phyloP scores from a whole-genome alignment of 2,329 filamentous ascomycete genomes.

The Fusarium annulatum region DNA sequence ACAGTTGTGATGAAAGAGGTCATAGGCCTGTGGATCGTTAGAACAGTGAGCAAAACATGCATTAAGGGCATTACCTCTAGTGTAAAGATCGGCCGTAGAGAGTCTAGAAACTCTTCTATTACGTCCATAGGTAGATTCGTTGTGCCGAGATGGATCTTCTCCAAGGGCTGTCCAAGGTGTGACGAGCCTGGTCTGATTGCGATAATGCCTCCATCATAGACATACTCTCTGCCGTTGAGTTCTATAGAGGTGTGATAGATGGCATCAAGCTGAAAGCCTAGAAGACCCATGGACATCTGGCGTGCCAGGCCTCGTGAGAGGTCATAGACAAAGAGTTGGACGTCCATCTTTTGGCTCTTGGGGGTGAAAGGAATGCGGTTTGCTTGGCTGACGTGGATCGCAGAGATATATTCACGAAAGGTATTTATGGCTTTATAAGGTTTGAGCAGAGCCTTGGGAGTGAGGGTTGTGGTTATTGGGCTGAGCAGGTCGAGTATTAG shows the following conservation, averaged over 20 bases:
- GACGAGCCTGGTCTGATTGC: conserved; percentile 83
- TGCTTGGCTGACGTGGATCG: neutral
- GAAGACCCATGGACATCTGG: conserved; percentile 63
- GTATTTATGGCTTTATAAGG: neutral
- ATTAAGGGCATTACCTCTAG: conserved; percentile 66
- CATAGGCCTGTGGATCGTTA: conserved; percentile 72
- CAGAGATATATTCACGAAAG: neutral
- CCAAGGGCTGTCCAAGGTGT: conserved; percentile 86
- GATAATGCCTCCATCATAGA: conserved; percentile 90
- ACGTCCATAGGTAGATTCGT: conserved; percentile 84
- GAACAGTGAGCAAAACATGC: neutral
- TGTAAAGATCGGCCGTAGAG: conserved; percentile 84
- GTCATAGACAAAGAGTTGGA: conserved; percentile 83
- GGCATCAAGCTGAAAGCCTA: conserved; percentile 80
- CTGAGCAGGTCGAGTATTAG: conserved; percentile 1
- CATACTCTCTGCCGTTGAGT: conserved; percentile 85
- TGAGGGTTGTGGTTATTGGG: neutral
- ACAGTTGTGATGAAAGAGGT: conserved; percentile 91
- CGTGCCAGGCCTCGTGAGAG: conserved; percentile 72
- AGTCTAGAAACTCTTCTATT: conserved; percentile 88
- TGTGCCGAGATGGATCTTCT: conserved; percentile 77
- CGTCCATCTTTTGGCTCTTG: conserved; percentile 67
- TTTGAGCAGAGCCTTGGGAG: neutral
- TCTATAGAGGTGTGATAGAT: conserved; percentile 96
- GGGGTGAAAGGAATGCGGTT: neutral